Conservation (phyloP, 2,329 filamentous ascomycete species). For the Fusarium sp. region DNA sequence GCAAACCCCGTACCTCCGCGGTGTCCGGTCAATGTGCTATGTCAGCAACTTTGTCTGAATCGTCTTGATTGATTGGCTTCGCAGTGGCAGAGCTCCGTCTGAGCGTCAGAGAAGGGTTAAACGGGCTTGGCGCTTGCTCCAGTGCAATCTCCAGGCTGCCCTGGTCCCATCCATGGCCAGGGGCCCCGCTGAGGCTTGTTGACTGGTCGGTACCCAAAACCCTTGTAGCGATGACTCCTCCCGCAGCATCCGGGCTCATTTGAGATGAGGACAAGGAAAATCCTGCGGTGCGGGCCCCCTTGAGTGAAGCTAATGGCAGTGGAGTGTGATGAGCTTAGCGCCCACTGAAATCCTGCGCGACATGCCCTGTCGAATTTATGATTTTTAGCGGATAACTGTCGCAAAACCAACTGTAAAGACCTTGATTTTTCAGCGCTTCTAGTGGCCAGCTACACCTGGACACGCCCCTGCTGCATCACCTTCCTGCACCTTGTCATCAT, state of each 20-base stretch:
- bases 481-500: conserved; percentile 47
- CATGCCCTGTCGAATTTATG: conserved; percentile 21
- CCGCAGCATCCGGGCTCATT: conserved; percentile 45
- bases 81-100: conserved; percentile 28
- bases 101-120: conserved; percentile 38
- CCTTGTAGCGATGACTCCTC: conserved; percentile 43
- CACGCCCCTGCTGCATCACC: conserved; percentile 27
- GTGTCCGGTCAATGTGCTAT: conserved; percentile 24
- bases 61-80: conserved; percentile 30
- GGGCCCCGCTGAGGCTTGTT: conserved; percentile 39
- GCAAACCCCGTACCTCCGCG: conserved; percentile 44
- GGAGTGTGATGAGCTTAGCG: conserved; percentile 31
- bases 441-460: conserved; percentile 33
- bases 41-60: conserved; percentile 38
- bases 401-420: conserved; percentile 36
- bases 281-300: conserved; percentile 31
- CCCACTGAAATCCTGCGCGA: conserved; percentile 17
- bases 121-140: conserved; percentile 37
- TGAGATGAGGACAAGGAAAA: conserved; percentile 26
- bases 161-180: conserved; percentile 27
- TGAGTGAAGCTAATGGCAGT: conserved; percentile 27
- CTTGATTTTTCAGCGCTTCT: conserved; percentile 29
- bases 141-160: conserved; percentile 43
- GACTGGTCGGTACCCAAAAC: conserved; percentile 35
- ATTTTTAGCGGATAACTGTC: conserved; percentile 22